Percentiles rank a stretch among this genome's conserved stretches.
These are phyloP conservation scores for Pseudogymnoascus sp. DNA, from an alignment of 2,329 filamentous ascomycete genomes.

Conservation along the genomic window DNA sequence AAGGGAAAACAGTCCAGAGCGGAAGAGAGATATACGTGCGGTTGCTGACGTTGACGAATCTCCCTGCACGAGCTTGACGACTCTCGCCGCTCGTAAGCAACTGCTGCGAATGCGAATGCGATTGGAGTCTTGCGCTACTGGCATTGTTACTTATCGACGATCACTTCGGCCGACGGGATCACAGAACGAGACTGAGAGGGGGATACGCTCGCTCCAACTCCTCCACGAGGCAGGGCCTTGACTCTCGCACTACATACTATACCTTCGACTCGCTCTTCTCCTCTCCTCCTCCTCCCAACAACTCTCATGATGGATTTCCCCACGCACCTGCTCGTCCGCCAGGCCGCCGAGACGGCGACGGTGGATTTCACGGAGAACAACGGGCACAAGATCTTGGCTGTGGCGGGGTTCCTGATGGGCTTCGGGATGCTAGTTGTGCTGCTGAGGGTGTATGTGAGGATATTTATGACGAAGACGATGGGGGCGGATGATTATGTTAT, in stretches of 20 bases:
- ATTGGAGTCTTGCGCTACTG: background rate
- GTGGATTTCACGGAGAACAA: slow-evolving; percentile 28
- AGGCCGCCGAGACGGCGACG: background rate
- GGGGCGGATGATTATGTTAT: slow-evolving; percentile 42
- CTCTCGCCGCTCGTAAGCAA: background rate
- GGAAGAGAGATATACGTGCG: background rate
- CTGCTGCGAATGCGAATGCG: background rate
- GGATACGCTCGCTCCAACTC: background rate
- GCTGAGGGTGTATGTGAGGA: slow-evolving; percentile 37
- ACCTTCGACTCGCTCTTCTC: background rate
- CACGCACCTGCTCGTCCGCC: background rate
- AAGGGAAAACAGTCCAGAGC: background rate
- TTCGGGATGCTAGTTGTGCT: slow-evolving; percentile 31
- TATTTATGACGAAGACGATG: slow-evolving; percentile 37
- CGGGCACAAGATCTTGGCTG: slow-evolving; percentile 31
- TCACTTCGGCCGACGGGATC: background rate
- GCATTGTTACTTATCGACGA: background rate
- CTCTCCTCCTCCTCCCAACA: background rate
- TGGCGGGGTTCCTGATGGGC: slow-evolving; percentile 32
- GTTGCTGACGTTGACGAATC: background rate
- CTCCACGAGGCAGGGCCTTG: background rate
- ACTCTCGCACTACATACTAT: background rate
- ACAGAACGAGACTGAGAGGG: background rate
- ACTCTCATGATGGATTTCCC: background rate
- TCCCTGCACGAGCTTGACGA: background rate